Conservation (phyloP, 192 early-diverging fungal species). For the Lobosporangium transversale region DNA sequence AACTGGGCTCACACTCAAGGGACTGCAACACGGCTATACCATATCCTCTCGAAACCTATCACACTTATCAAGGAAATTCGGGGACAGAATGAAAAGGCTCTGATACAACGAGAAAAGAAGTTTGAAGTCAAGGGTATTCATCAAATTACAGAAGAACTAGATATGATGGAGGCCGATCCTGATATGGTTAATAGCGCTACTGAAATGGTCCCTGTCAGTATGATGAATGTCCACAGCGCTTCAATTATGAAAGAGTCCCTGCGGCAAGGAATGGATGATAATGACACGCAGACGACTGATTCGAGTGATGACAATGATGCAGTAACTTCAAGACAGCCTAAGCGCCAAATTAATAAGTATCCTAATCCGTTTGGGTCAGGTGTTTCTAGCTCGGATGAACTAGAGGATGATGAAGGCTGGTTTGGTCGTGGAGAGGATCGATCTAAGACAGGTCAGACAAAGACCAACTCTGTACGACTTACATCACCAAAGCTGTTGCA, state of each 20-base stretch:
- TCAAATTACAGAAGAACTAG: conserved; percentile 48
- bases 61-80: conserved; percentile 21
- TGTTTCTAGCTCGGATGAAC: conserved; percentile 4
- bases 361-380: conserved; percentile 31
- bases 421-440: conserved; percentile 23
- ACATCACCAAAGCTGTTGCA: conserved; percentile 19
- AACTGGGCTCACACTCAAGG: conserved; percentile 36
- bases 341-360: conserved; percentile 33
- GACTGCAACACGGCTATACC: conserved; percentile 26
- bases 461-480: conserved; percentile 40
- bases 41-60: conserved; percentile 28
- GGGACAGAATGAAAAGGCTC: conserved; percentile 9
- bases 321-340: conserved; percentile 16
- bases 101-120: conserved; percentile 11
- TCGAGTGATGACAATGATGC: conserved; percentile 14
- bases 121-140: conserved; percentile 34
- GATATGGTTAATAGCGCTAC: conserved; percentile 40
- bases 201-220: conserved; percentile 45
- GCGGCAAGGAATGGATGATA: not conserved
- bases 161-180: conserved; percentile 35
- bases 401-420: conserved; percentile 48
- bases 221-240: conserved; percentile 34
- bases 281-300: not conserved
- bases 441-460: conserved; percentile 29
- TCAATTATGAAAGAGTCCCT: conserved; percentile 11